These are phyloP conservation scores for Babesia divergens DNA, from an alignment of 169 alveolate genomes.

Conservation along the genomic window DNA sequence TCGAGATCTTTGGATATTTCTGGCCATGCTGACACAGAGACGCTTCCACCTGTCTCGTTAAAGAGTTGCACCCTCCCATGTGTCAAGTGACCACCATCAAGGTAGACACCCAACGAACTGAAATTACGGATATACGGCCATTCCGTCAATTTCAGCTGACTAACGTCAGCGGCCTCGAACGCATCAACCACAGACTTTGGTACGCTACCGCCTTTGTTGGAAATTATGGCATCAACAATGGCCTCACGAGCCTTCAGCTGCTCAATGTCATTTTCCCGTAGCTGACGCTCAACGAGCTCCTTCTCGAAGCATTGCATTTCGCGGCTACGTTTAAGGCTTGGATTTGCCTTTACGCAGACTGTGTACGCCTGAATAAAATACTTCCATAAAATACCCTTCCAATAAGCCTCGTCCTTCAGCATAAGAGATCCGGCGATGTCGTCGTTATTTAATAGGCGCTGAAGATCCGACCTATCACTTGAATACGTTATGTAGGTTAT, in stretches of 20 bases:
- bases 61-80: not conserved
- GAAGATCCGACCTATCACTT: conserved; percentile 30
- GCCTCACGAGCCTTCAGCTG: conserved; percentile 46
- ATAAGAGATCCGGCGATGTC: conserved; percentile 13
- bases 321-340: conserved; percentile 58
- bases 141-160: conserved; percentile 34
- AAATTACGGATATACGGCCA: conserved; percentile 59
- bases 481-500: conserved; percentile 65
- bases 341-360: conserved; percentile 58
- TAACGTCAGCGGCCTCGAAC: conserved; percentile 36
- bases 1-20: conserved; percentile 20
- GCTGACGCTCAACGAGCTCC: conserved; percentile 49
- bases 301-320: conserved; percentile 52
- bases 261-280: conserved; percentile 45
- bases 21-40: not conserved
- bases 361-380: conserved; percentile 50
- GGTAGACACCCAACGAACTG: not conserved
- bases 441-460: conserved; percentile 39
- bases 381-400: conserved; percentile 63
- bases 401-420: conserved; percentile 61
- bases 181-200: conserved; percentile 45
- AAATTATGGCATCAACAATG: conserved; percentile 40
- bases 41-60: conserved; percentile 10
- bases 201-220: conserved; percentile 36
- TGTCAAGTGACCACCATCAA: not conserved